Evolutionary conservation across 495 filamentous ascomycete species (phyloP), one percentile per base, ranked within the genome.

Genomic region (Staphylotrichum tortipilum): DNA sequence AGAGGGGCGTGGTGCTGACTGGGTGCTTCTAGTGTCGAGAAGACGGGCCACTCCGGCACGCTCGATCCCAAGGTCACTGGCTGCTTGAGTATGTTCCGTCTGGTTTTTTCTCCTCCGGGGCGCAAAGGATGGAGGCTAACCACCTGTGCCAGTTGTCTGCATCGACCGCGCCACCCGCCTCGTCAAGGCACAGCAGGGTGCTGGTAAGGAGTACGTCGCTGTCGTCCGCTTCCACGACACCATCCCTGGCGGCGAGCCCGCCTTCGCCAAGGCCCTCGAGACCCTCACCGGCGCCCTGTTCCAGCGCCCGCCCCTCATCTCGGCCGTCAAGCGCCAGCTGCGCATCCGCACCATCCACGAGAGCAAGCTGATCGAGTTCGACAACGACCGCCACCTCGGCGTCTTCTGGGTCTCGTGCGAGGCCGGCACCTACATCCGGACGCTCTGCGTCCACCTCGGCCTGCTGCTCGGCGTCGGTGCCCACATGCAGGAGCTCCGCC

Each of bases 351-450:
- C 92, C 10, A 95, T 97, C 60, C 83, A 96, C 68, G 86, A 96
- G 71, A 89, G 85, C 76, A 90, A 90, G 70, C 73, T 95, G 29
- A 84, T 89, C 59, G 91, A 98, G 70, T 98, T 95, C 63, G 92
- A 97, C 69, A 95, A 97, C 66, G 89, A 97, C 49, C 81, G 92
- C 52, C 88, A 96, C 63, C 79, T 98, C n/a, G 94, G 85, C 67
- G 89, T 97, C 28, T 98, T 98, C 79, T 96, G 92, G 92, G 94
- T 97, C 50, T 91, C 86, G 68, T 98, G 92, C 67, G 92, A 98
- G 70, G 92, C 92, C 52, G 92, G 92, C 61, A 97, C 92, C 28
- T 98, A 98, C 63, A 96, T 98, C 65, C 85, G 92, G 70, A 97
- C 94, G 11, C 80, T 98, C 18, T 98, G 92, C 72, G 92, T 97